phyloP scores from a whole-genome alignment of 1,284 basidiomycete species.

The Puccinia polysora region DNA sequence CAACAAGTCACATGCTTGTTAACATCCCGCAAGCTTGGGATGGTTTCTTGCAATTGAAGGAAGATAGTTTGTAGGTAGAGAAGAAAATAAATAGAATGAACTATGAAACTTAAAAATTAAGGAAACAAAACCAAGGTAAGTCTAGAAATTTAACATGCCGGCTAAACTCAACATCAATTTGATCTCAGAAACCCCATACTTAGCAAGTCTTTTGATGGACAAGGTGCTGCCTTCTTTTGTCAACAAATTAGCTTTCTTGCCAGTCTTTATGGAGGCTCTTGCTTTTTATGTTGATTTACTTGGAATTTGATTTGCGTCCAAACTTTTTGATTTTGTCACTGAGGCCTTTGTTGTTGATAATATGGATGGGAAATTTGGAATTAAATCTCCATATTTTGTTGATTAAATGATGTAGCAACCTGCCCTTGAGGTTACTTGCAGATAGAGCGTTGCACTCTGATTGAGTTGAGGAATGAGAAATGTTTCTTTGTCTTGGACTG shows the following conservation, averaged over 20 bases:
- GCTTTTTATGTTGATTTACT: not conserved
- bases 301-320: not conserved
- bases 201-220: no score
- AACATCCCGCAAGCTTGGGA: no score
- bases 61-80: no score
- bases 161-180: no score
- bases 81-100: no score
- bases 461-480: not conserved
- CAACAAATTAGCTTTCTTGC: not conserved
- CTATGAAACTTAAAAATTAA: no score
- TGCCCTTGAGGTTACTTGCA: not conserved
- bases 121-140: no score
- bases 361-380: not conserved
- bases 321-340: not conserved
- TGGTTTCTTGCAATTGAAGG: no score
- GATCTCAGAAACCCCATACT: no score
- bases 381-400: not conserved
- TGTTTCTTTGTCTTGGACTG: not conserved
- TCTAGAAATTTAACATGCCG: no score
- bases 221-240: no score
- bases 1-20: no score
- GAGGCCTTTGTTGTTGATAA: not conserved
- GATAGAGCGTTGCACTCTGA: not conserved
- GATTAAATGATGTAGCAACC: not conserved
- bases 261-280: not conserved